These are phyloP conservation scores for Eucalyptus tenuipes DNA, from an alignment of 345 rosid genomes.

Conservation along the genomic window DNA sequence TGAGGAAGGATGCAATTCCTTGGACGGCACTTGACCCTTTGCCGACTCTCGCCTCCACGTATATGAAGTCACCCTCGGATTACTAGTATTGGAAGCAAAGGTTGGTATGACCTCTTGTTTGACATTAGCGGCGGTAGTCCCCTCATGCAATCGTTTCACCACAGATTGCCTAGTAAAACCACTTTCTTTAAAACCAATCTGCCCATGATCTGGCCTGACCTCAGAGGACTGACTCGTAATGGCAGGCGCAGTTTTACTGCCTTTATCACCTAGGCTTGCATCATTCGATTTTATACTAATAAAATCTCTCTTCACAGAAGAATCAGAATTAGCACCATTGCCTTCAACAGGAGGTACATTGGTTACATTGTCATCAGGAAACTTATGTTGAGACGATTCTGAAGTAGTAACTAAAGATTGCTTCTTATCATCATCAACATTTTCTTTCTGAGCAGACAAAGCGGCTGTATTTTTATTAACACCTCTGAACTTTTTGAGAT, in stretches of 20 bases:
- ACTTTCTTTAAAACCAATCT: not conserved
- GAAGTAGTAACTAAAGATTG: not conserved
- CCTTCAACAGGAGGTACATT: not conserved
- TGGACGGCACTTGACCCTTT: not conserved
- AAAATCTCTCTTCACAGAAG: not conserved
- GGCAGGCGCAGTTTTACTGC: not conserved
- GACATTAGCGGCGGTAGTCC: not conserved
- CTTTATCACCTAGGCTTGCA: not conserved
- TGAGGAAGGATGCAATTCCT: not conserved
- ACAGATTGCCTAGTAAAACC: not conserved
- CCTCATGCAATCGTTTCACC: not conserved
- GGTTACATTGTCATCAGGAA: not conserved
- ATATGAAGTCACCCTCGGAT: conserved; percentile 20
- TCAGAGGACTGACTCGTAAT: not conserved
- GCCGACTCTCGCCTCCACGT: conserved; percentile 16
- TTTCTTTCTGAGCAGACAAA: not conserved
- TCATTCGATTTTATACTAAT: not conserved
- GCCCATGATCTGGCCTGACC: not conserved
- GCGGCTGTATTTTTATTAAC: not conserved
- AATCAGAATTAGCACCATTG: not conserved
- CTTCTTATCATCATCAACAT: conserved; percentile 3
- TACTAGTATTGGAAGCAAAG: conserved; percentile 8
- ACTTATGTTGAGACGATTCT: conserved; percentile 5
- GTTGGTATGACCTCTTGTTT: not conserved
- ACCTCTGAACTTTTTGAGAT: conserved; percentile 52